Conservation (phyloP, 345 rosid genomes). For the Physaria fendleri region DNA sequence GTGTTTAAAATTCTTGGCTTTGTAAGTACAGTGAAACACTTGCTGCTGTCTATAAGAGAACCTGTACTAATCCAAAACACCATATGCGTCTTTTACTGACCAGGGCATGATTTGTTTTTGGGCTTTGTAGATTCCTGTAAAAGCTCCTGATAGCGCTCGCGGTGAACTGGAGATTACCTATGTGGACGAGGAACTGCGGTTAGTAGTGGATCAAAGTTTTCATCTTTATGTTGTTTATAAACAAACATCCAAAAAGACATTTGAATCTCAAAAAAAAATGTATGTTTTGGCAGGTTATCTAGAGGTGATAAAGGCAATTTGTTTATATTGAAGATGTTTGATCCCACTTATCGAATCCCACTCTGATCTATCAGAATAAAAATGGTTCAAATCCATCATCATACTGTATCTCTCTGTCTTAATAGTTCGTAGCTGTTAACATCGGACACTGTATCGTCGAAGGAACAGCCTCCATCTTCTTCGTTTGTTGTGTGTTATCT, state of each 20-base stretch:
- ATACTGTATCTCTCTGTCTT: neutral
- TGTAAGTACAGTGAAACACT: slow-evolving; percentile 37
- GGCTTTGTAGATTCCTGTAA: slow-evolving; percentile 43
- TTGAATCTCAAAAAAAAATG: neutral
- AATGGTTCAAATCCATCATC: neutral
- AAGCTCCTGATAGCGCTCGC: slow-evolving; percentile 57
- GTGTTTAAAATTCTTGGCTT: slow-evolving; percentile 65
- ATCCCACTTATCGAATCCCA: slow-evolving; percentile 78
- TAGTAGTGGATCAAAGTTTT: slow-evolving; percentile 21
- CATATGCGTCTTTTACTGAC: neutral
- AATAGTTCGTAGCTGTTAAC: too few relatives aligned
- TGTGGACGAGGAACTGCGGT: slow-evolving; percentile 56
- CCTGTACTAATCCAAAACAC: neutral
- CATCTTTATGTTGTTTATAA: neutral
- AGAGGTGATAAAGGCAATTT: slow-evolving; percentile 90
- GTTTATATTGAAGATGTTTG: slow-evolving; percentile 87
- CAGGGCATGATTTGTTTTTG: neutral
- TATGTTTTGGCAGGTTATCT: slow-evolving; percentile 48
- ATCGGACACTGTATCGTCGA: too few relatives aligned
- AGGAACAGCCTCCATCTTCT: too few relatives aligned
- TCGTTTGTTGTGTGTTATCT: too few relatives aligned
- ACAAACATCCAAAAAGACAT: neutral
- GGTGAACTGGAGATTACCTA: slow-evolving; percentile 60
- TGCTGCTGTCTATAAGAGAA: neutral
- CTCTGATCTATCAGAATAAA: slow-evolving; percentile 10